Base-by-base conservation (phyloP, 202 grass and related monocot species). In the Eragrostis tef region DNA sequence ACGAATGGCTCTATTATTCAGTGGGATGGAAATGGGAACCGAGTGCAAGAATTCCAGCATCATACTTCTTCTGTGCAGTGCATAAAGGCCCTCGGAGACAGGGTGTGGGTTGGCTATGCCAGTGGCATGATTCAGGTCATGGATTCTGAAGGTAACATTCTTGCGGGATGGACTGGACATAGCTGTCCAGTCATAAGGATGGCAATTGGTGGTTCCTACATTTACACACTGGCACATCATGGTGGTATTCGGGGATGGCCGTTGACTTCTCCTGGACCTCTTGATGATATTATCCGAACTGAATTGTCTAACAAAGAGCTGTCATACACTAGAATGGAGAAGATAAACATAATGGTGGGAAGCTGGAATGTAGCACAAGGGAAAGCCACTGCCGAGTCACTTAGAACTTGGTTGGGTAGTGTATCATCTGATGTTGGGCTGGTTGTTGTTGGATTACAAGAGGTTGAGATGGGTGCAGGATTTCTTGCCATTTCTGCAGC, bases 381-480 rank as follows among this genome's bases (percentile, higher is more conserved):
- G 85, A 95, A 93, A 71, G 92, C 92, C 67, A 81, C 90, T 73
- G 88, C 87, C 64, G 90, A 98, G 73, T 90, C 96, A 42, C 92
- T 98, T 49, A 88, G 84, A 80, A 75, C 85, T 60, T 98, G 96
- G 96, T 57, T 98, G 69, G 96, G 96, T 87, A 87, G 88, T 48
- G 88, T 90, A 86, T 79, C 87, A 86, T 98, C 90, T 65, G 95
- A 98, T 85, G 95, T 93, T 82, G 95, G 95, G 42, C 71, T 98
- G 65, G 88, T 98, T 36, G 92, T 98, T 48, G 90, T 98, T 85
- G 95, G 95, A 79, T 86, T 98, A 80, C 95, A 98, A 86, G 95
- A 98, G 88, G 95, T 98, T 43, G 95, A 98, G 88, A 98, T 98
- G 95, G 95, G 95, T 48, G 95, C 96, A n/a, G 96, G 96, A 56